These are phyloP conservation scores for Porcisia hertigi DNA, from an alignment of 208 protist genomes.

Conservation along the genomic window DNA sequence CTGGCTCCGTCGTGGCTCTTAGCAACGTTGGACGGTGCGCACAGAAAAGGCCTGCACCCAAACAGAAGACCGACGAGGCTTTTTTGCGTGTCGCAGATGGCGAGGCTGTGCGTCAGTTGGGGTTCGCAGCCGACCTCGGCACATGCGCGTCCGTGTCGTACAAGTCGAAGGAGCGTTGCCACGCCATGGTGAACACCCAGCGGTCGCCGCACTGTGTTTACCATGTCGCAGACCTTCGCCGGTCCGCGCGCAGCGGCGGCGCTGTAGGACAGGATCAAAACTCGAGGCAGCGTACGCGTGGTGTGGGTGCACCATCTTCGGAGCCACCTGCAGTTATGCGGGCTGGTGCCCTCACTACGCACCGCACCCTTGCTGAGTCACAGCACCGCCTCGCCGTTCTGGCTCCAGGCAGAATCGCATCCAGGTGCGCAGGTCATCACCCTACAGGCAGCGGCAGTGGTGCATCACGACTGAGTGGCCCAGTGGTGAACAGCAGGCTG, in stretches of 20 bases:
- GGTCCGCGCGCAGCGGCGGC: constrained; percentile 32
- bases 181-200: constrained; percentile 49
- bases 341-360: constrained; percentile 5
- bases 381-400: not conserved
- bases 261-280: not conserved
- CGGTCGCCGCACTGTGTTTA: constrained; percentile 49
- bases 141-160: constrained; percentile 50
- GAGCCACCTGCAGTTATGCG: not conserved
- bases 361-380: constrained; percentile 4
- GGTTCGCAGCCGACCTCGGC: constrained; percentile 64
- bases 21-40: constrained; percentile 39
- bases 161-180: constrained; percentile 55
- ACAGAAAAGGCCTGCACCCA: constrained; percentile 1
- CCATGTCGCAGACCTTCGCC: constrained; percentile 52
- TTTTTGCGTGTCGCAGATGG: constrained; percentile 37
- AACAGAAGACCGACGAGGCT: not conserved
- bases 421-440: not conserved
- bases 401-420: not conserved
- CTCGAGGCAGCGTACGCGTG: not conserved
- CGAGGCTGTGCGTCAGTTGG: constrained; percentile 57
- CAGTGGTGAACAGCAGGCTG: constrained; percentile 7
- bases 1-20: constrained; percentile 61
- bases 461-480: not conserved
- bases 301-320: not conserved
- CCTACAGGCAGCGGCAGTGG: not conserved